A percentile compares a stretch with the other conserved stretches of the same genome.
Conservation (phyloP, 345 rosid species). For the Citrus hindsii region DNA sequence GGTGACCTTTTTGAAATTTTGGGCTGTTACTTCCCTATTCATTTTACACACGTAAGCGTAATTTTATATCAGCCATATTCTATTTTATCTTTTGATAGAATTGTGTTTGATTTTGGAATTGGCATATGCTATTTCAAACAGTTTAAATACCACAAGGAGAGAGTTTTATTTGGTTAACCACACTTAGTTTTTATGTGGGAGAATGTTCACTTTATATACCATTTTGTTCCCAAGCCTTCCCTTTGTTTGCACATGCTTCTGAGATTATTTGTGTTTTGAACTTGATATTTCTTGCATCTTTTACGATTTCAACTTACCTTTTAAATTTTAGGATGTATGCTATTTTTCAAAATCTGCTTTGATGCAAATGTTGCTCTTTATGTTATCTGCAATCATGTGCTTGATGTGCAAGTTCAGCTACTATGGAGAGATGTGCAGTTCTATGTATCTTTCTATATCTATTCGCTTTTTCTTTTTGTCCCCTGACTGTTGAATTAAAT, state of each 20-base stretch:
- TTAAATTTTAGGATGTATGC: background rate
- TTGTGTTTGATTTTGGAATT: background rate
- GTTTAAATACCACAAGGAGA: background rate
- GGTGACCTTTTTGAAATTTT: constrained; percentile 57
- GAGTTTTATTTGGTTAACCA: background rate
- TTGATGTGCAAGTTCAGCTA: background rate
- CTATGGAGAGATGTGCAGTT: background rate
- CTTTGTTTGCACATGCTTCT: background rate
- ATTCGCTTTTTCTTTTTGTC: background rate
- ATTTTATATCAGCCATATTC: background rate
- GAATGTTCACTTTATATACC: background rate
- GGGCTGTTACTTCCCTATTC: constrained; percentile 83
- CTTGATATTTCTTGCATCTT: background rate
- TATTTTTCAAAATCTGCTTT: background rate
- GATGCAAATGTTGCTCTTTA: background rate
- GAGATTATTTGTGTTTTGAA: background rate
- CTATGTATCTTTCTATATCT: background rate
- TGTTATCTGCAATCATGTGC: background rate
- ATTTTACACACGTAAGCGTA: constrained; percentile 88
- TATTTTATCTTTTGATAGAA: background rate
- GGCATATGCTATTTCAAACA: background rate
- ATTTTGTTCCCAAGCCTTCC: background rate
- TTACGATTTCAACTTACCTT: background rate
- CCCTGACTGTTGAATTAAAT: background rate
- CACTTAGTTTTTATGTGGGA: background rate